Base-by-base conservation (phyloP, 352 stramenopile genomes). In the Plasmopara halstedii region DNA sequence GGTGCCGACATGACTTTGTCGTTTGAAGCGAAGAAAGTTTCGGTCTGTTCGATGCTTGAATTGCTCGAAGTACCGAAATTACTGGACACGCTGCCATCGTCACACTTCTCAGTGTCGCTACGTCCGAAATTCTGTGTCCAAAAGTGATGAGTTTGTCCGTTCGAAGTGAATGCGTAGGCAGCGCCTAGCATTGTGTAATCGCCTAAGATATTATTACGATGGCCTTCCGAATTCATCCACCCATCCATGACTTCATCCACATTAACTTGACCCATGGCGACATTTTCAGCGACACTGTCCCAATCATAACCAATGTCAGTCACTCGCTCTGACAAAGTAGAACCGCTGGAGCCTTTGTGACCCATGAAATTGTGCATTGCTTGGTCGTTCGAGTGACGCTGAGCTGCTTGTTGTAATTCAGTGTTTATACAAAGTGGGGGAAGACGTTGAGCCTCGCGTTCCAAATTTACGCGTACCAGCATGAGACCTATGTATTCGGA, bases 121-220 rank as follows among this genome's bases (percentile, higher is more conserved):
- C 29, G 42, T 39, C 55, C 69, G 37, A 84, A 86, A 47, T 82
- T 51, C 42, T 86, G 71, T 21, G 67, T 83, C 70, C 74, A 84
- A 50, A 66, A 86, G 48, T 71, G 57, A 6, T 53, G 33, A 52
- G 75, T 74, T 27, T 29, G 36, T 2, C 46, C 57, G 14, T 57
- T 17, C 0, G 40, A 1, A 10, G 58, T 72, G 45, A 56, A 62
- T 0, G 56, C 46, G 41, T 74, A 78, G n/a, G 56, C 67, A 8
- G 46, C 44, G 23, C 64, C 67, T n/a, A 79, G 58, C 58, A 71
- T 70, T 6, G 42, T 75, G 39, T 62, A 69, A 21, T 69, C 59
- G 6, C 63, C 51, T 11, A 73, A 37, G 21, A 73, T 73, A 39
- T 73, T 73, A 25, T 41, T 38, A 44, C 59, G 51, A 25, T 73